phyloP scores from a whole-genome alignment of 2,329 filamentous ascomycete genomes.

The Knoxdaviesia proteae region DNA sequence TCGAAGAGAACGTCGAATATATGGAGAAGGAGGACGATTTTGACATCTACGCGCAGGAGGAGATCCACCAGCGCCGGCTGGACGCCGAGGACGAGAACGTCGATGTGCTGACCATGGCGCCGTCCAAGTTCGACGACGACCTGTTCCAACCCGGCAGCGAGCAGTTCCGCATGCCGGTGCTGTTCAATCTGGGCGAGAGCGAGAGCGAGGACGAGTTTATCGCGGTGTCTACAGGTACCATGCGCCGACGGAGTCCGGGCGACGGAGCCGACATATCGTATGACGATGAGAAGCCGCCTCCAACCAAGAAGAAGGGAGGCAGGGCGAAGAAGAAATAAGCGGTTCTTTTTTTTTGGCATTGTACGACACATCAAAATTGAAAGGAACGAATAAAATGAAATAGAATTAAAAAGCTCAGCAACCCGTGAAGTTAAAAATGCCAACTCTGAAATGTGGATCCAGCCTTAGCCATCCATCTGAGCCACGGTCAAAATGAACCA shows the following conservation, averaged over 20 bases:
- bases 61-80: conserved; percentile 74
- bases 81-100: conserved; percentile 87
- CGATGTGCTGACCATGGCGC: conserved; percentile 66
- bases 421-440: no score
- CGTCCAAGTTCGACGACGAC: conserved; percentile 38
- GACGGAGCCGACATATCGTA: conserved; percentile 40
- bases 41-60: conserved; percentile 87
- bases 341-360: neutral
- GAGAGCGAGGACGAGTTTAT: conserved; percentile 85
- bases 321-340: conserved; percentile 20
- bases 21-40: conserved; percentile 93
- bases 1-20: conserved; percentile 97
- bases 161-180: conserved; percentile 75
- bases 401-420: no score
- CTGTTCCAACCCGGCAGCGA: conserved; percentile 23
- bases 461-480: no score
- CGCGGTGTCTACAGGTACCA: conserved; percentile 53
- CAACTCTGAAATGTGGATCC: no score
- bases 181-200: conserved; percentile 82
- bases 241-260: conserved; percentile 67
- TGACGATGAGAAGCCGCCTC: conserved; percentile 19
- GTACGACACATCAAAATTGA: no score
- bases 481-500: no score
- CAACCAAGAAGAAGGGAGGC: conserved; percentile 21
- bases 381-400: no score